These are phyloP conservation scores for Pyricularia sp. DNA, from an alignment of 2,329 filamentous ascomycete species.

Conservation along the genomic window DNA sequence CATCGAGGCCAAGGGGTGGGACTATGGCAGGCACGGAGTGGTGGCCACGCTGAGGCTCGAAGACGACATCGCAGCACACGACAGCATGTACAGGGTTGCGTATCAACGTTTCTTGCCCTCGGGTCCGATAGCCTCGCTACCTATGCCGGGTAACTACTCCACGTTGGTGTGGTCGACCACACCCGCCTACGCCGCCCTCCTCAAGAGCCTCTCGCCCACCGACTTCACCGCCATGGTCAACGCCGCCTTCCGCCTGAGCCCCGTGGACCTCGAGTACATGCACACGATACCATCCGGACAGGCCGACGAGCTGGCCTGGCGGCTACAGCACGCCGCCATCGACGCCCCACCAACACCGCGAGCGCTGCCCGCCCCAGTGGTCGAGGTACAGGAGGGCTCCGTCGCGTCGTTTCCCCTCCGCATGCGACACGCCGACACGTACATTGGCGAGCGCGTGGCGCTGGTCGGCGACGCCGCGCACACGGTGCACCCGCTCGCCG, in stretches of 20 bases:
- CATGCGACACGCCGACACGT: slow-evolving; percentile 86
- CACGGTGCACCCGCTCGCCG: slow-evolving; percentile 85
- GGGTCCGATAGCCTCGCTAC: slow-evolving; percentile 82
- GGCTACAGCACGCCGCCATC: slow-evolving; percentile 43
- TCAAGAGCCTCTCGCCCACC: slow-evolving; percentile 59
- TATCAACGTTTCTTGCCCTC: slow-evolving; percentile 93
- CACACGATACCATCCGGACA: slow-evolving; percentile 49
- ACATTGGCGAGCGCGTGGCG: slow-evolving; percentile 79
- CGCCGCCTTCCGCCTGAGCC: slow-evolving; percentile 72
- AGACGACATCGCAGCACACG: slow-evolving; percentile 11
- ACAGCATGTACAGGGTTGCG: slow-evolving; percentile 52
- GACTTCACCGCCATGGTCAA: slow-evolving; percentile 86
- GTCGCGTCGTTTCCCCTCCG: slow-evolving; percentile 85
- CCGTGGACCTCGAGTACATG: slow-evolving; percentile 73
- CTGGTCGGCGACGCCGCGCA: slow-evolving; percentile 92
- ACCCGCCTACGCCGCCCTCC: slow-evolving; percentile 58
- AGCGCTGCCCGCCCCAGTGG: slow-evolving; percentile 51
- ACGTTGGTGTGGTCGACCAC: slow-evolving; percentile 94
- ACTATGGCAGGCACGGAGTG: slow-evolving; percentile 80
- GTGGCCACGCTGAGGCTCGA: slow-evolving; percentile 75
- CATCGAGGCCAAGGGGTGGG: slow-evolving; percentile 80
- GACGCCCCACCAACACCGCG: slow-evolving; percentile 33
- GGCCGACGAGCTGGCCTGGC: slow-evolving; percentile 68
- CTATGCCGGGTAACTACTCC: slow-evolving; percentile 68
- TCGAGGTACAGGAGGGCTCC: slow-evolving; percentile 62